Conservation (phyloP, 345 rosid species). For the Populus nigra region DNA sequence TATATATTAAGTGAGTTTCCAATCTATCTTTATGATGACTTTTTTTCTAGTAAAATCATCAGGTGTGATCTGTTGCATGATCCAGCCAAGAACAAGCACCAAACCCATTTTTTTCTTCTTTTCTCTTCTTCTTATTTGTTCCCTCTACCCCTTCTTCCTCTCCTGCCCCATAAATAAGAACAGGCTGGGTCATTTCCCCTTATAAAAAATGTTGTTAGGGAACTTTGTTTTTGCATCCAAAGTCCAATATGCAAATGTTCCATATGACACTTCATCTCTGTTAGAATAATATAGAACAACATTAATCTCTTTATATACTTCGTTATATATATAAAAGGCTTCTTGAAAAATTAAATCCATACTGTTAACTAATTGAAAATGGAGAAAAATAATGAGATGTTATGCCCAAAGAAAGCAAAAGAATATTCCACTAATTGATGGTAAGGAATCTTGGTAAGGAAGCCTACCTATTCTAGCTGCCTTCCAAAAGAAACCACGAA, state of each 20-base stretch:
- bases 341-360: background rate
- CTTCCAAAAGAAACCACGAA: constrained; percentile 96
- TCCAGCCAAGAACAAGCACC: too few species aligned
- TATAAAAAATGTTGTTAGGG: background rate
- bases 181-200: too few species aligned
- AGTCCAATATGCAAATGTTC: background rate
- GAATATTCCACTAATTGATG: background rate
- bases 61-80: too few species aligned
- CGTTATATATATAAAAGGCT: too few species aligned
- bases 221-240: background rate
- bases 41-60: too few species aligned
- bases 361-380: background rate
- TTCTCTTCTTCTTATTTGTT: too few species aligned
- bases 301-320: background rate
- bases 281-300: background rate
- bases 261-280: background rate
- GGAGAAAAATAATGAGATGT: background rate
- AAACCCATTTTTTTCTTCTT: too few species aligned
- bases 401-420: background rate
- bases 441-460: background rate
- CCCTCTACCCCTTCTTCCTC: too few species aligned
- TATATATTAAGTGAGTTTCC: too few species aligned
- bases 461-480: constrained; percentile 91
- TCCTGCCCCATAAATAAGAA: too few species aligned
- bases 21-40: too few species aligned